A percentile compares a stretch with the other conserved stretches of the same genome.
These are phyloP conservation scores for Alternaria dauci DNA, from an alignment of 2,329 filamentous ascomycete species.

Conservation along the genomic window DNA sequence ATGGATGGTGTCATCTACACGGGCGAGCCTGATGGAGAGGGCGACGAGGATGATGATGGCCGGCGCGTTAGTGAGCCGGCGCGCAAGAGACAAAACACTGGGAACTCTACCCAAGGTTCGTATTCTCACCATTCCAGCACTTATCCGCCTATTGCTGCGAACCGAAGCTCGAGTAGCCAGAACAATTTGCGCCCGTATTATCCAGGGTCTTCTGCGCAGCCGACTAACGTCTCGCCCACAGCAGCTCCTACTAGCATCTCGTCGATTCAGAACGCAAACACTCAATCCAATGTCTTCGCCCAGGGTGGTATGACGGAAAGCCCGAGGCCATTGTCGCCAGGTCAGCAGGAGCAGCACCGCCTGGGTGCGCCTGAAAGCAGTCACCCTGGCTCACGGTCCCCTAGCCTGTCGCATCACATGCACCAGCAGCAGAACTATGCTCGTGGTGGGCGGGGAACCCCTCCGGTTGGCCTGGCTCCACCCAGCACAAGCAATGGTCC, in stretches of 20 bases:
- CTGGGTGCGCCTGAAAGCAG: conserved; percentile 61
- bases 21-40: conserved; percentile 66
- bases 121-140: conserved; percentile 76
- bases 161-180: conserved; percentile 37
- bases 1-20: conserved; percentile 71
- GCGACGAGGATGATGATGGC: conserved; percentile 59
- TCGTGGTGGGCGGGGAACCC: conserved; percentile 65
- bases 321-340: conserved; percentile 82
- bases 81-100: conserved; percentile 72
- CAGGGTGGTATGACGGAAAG: conserved; percentile 82
- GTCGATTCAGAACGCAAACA: conserved; percentile 45
- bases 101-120: conserved; percentile 62
- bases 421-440: conserved; percentile 70
- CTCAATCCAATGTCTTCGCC: conserved; percentile 68
- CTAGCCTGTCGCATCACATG: conserved; percentile 70
- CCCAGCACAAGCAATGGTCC: conserved; percentile 54
- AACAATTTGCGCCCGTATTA: conserved; percentile 48
- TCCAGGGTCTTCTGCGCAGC: conserved; percentile 47
- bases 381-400: conserved; percentile 67
- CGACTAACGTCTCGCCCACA: conserved; percentile 52
- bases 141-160: conserved; percentile 73
- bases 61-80: conserved; percentile 74
- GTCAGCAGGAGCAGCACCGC: conserved; percentile 61
- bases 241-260: conserved; percentile 48
- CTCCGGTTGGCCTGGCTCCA: conserved; percentile 56